Evolutionary conservation across 2,329 filamentous ascomycete species (phyloP).

Genomic region (Trichothecium roseum): DNA sequence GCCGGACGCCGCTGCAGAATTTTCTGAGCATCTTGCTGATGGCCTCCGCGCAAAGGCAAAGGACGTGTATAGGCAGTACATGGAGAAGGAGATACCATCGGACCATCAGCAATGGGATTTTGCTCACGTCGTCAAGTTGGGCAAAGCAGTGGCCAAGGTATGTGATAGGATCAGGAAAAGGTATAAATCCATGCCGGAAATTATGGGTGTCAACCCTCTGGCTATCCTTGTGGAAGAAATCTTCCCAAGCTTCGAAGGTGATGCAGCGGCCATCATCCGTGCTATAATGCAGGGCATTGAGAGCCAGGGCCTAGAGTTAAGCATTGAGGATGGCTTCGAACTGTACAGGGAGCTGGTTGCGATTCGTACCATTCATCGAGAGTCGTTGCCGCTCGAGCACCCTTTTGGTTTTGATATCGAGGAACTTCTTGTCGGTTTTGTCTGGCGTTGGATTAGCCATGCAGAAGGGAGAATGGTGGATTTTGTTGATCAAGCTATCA

Average conservation of each 20-base stretch:
- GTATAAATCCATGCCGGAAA: constrained; percentile 76
- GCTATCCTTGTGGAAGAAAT: constrained; percentile 72
- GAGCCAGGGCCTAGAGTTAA: constrained; percentile 62
- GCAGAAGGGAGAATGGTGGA: constrained; percentile 71
- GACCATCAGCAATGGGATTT: constrained; percentile 82
- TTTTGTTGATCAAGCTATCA: constrained; percentile 84
- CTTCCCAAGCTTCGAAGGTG: constrained; percentile 82
- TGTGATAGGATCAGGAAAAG: constrained; percentile 86
- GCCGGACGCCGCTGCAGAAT: constrained; percentile 60
- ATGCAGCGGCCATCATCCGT: constrained; percentile 75
- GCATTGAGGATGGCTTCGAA: constrained; percentile 87
- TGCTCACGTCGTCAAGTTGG: constrained; percentile 79
- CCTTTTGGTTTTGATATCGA: constrained; percentile 86
- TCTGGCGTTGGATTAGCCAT: constrained; percentile 86
- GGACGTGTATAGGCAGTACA: constrained; percentile 67
- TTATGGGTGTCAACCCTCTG: constrained; percentile 61
- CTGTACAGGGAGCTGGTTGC: constrained; percentile 82
- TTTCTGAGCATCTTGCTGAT: constrained; percentile 59
- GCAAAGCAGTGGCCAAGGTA: constrained; percentile 74
- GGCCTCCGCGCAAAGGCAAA: constrained; percentile 65
- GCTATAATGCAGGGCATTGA: constrained; percentile 68
- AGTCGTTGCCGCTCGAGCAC: constrained; percentile 55
- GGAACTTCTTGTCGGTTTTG: constrained; percentile 76
- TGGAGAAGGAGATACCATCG: constrained; percentile 71
- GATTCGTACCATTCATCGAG: constrained; percentile 70